Evolutionary conservation across 2,329 filamentous ascomycete genomes (phyloP).

Genomic region (Colletotrichum siamense): DNA sequence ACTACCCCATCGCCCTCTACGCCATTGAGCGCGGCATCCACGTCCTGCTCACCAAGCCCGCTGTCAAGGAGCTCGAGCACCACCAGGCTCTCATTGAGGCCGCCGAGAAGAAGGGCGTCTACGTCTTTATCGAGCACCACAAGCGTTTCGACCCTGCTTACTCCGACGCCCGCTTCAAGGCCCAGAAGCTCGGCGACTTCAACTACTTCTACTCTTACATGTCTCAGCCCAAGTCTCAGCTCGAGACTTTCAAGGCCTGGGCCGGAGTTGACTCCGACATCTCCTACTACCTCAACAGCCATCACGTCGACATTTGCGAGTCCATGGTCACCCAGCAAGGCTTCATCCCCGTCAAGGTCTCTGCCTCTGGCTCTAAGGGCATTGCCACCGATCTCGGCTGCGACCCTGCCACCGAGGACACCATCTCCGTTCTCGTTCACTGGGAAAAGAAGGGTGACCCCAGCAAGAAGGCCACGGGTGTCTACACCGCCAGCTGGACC

Average conservation of each 20-base stretch:
- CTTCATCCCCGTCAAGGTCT: constrained; percentile 80
- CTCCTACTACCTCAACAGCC: constrained; percentile 93
- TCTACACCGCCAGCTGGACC: constrained; percentile 95
- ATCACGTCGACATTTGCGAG: constrained; percentile 93
- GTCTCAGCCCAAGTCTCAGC: constrained; percentile 89
- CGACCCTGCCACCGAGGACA: constrained; percentile 83
- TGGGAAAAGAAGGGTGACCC: constrained; percentile 79
- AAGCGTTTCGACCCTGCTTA: constrained; percentile 96
- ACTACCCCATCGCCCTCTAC: constrained; percentile 91
- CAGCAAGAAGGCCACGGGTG: constrained; percentile 78
- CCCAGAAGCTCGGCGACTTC: constrained; percentile 84
- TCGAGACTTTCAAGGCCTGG: constrained; percentile 95
- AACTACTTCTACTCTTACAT: constrained; percentile 99
- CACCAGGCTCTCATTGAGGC: constrained; percentile 79
- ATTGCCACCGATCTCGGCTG: constrained; percentile 82
- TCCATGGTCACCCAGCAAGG: constrained; percentile 80
- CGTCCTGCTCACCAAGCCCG: constrained; percentile 93
- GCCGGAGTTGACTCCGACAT: constrained; percentile 92
- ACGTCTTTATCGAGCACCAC: constrained; percentile 95
- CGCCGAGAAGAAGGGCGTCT: constrained; percentile 77
- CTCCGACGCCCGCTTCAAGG: constrained; percentile 82
- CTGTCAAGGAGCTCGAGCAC: constrained; percentile 82
- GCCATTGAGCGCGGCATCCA: constrained; percentile 88
- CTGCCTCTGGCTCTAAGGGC: constrained; percentile 78
- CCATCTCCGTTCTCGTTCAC: constrained; percentile 87